Percentiles rank a stretch among this genome's conserved stretches.
phyloP scores from a whole-genome alignment of 306 rosid species.

The Pterocarpus santalinus region DNA sequence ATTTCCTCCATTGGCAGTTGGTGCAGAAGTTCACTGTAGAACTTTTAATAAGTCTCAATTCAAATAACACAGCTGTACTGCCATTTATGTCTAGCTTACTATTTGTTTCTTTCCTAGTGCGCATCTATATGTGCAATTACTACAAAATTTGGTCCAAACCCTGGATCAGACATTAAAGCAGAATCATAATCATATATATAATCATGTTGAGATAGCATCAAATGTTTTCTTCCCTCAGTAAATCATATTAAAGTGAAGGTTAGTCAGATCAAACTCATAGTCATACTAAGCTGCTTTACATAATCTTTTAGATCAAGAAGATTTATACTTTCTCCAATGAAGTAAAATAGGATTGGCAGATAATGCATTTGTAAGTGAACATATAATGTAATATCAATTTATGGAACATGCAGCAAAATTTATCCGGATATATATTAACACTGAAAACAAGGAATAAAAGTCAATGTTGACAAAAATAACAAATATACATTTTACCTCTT shows the following conservation, averaged over 20 bases:
- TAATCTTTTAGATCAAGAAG: constrained; percentile 8
- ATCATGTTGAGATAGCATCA: neutral
- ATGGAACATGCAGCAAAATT: neutral
- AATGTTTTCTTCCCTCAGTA: neutral
- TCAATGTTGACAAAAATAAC: constrained; percentile 25
- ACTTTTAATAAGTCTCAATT: neutral
- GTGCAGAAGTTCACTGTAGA: neutral
- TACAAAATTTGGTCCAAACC: neutral
- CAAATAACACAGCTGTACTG: neutral
- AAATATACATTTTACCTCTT: constrained; percentile 61
- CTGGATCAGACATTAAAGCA: neutral
- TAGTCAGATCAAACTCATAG: neutral
- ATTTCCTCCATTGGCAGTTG: neutral
- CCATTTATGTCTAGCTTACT: neutral
- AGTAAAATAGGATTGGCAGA: constrained; percentile 3
- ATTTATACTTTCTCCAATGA: constrained; percentile 10
- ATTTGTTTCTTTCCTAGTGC: neutral
- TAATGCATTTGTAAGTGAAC: constrained; percentile 2
- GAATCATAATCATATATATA: neutral
- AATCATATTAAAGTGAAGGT: neutral
- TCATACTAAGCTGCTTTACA: constrained; percentile 3
- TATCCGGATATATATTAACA: constrained; percentile 22
- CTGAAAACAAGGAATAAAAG: constrained; percentile 22
- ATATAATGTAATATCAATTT: neutral
- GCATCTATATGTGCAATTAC: neutral